Conservation (phyloP, 2,329 filamentous ascomycete species). For the Claviceps lovelessii region DNA sequence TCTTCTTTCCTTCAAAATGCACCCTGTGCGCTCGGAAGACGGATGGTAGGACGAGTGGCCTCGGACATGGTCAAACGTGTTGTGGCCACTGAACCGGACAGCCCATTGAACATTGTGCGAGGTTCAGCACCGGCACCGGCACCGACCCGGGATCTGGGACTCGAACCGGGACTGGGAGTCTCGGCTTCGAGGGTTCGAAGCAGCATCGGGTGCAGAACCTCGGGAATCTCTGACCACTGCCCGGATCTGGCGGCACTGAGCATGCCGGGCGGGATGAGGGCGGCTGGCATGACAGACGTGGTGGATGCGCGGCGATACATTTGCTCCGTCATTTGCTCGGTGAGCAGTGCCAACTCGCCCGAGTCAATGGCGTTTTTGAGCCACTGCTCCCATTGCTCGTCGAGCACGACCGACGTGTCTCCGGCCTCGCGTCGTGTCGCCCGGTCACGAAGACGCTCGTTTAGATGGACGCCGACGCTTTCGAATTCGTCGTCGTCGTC, state of each 20-base stretch:
- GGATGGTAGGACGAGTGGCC: constrained; percentile 2
- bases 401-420: constrained; percentile 42
- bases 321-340: constrained; percentile 27
- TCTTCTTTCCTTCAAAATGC: constrained; percentile 1
- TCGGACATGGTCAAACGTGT: constrained; percentile 1
- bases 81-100: neutral
- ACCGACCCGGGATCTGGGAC: neutral
- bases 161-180: constrained; percentile 5
- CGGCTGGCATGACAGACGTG: constrained; percentile 15
- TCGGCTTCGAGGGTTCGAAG: constrained; percentile 31
- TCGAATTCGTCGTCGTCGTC: constrained; percentile 17
- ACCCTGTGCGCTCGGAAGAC: constrained; percentile 5
- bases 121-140: neutral
- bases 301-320: constrained; percentile 17
- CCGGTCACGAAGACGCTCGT: constrained; percentile 49
- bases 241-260: constrained; percentile 40
- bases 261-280: constrained; percentile 36
- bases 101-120: neutral
- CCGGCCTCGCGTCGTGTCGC: constrained; percentile 49
- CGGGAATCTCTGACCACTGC: constrained; percentile 44
- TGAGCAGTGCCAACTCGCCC: constrained; percentile 31
- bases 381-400: constrained; percentile 64
- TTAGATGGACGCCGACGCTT: constrained; percentile 48
- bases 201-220: constrained; percentile 38
- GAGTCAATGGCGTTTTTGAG: constrained; percentile 55